These are phyloP conservation scores for Rhodofomes roseus DNA, from an alignment of 1,284 basidiomycete genomes.

Conservation along the genomic window DNA sequence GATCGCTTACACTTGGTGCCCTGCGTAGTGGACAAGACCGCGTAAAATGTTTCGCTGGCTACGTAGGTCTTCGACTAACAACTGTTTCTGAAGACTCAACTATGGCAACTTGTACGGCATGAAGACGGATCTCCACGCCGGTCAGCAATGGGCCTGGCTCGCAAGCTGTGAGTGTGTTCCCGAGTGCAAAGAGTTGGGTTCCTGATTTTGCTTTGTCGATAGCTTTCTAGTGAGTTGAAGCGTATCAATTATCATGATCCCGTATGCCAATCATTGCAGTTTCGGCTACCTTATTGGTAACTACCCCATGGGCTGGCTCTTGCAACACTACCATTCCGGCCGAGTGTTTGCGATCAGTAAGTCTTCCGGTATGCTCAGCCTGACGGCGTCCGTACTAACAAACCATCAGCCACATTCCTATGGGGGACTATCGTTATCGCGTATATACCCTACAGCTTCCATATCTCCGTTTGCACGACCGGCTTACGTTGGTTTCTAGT, in stretches of 20 bases:
- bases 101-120: constrained; percentile 21
- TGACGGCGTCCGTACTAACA: too few relatives aligned
- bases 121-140: constrained; percentile 13
- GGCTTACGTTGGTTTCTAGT: background rate
- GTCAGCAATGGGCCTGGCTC: constrained; percentile 18
- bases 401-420: constrained; percentile 18
- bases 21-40: constrained; percentile 19
- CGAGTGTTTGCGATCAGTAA: constrained; percentile 17
- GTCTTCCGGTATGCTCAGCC: too few relatives aligned
- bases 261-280: background rate
- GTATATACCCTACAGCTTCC: constrained; percentile 1
- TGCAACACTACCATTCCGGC: constrained; percentile 19
- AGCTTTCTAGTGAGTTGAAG: constrained; percentile 18
- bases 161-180: constrained; percentile 13
- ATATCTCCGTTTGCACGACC: background rate
- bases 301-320: constrained; percentile 17
- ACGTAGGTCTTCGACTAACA: background rate
- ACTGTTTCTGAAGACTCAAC: constrained; percentile 11
- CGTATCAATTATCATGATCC: background rate
- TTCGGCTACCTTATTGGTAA: constrained; percentile 19
- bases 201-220: background rate
- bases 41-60: constrained; percentile 7
- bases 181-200: background rate
- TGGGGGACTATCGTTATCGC: constrained; percentile 17
- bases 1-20: background rate